phyloP scores from a whole-genome alignment of 2,329 filamentous ascomycete genomes.

The Diaporthe eres region DNA sequence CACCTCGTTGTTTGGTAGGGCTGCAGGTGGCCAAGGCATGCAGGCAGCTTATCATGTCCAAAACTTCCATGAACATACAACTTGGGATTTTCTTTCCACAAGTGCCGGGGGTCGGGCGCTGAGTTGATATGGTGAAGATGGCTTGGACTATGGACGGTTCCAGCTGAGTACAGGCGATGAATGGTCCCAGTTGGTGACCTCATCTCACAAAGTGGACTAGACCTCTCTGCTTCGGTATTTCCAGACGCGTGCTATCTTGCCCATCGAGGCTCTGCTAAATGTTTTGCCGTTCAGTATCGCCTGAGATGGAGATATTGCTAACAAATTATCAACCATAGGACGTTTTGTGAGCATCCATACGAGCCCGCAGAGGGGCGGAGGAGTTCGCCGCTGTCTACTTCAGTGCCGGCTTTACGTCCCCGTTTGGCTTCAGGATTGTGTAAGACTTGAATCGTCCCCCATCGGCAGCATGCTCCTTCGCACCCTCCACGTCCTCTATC shows the following conservation, averaged over 20 bases:
- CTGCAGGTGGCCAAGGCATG: background rate
- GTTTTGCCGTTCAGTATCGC: too few relatives aligned
- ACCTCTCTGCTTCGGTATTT: background rate
- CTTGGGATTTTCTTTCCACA: too few relatives aligned
- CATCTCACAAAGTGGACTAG: background rate
- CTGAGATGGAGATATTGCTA: background rate
- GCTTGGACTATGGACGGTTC: too few relatives aligned
- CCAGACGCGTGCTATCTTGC: background rate
- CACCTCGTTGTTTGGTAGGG: slow-evolving; percentile 4
- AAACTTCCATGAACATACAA: background rate
- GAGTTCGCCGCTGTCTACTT: background rate
- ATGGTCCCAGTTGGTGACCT: background rate
- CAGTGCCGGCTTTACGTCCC: background rate
- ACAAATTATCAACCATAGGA: background rate
- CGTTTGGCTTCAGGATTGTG: slow-evolving; percentile 2
- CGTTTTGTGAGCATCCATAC: background rate
- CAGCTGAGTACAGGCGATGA: background rate
- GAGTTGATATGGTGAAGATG: too few relatives aligned
- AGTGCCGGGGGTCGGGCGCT: too few relatives aligned
- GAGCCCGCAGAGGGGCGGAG: too few relatives aligned
- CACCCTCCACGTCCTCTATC: background rate
- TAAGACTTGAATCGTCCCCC: background rate
- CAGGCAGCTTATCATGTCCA: background rate
- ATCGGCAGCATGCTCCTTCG: background rate
- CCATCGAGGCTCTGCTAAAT: background rate